Conservation (phyloP, 441 rosid genomes). For the Dalechampia spathulata region DNA sequence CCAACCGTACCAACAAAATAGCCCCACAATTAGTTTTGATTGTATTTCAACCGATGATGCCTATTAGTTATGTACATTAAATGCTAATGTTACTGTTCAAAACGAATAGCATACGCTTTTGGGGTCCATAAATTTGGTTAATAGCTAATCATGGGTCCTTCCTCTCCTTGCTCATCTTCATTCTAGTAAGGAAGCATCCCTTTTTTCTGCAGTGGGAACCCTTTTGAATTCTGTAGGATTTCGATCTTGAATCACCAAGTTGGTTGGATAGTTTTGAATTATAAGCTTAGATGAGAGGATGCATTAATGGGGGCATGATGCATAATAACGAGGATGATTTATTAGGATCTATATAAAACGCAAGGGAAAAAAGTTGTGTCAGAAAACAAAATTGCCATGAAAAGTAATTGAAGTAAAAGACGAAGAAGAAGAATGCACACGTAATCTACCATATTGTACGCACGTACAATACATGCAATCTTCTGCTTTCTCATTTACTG, state of each 20-base stretch:
- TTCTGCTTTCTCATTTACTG: slow-evolving; percentile 2
- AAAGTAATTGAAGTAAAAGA: background rate
- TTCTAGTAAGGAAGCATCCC: too few relatives aligned
- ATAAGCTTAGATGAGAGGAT: background rate
- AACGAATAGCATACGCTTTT: too few relatives aligned
- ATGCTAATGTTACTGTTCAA: background rate
- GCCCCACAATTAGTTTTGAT: background rate
- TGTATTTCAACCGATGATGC: background rate
- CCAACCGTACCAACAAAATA: background rate
- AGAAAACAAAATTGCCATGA: background rate
- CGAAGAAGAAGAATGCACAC: background rate
- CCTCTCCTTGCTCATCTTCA: too few relatives aligned
- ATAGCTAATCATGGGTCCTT: background rate
- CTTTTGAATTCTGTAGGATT: too few relatives aligned
- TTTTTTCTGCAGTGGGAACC: too few relatives aligned
- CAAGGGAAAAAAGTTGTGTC: background rate
- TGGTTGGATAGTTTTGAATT: background rate
- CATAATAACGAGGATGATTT: background rate
- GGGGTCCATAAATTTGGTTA: background rate
- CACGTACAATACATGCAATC: background rate
- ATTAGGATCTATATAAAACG: background rate
- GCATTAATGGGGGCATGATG: background rate
- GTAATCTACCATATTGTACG: background rate
- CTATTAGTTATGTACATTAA: background rate
- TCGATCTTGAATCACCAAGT: background rate